Evolutionary conservation across 1,284 basidiomycete genomes (phyloP), one percentile per base, ranked within the genome.

Genomic region (Sporisorium sorghi): DNA sequence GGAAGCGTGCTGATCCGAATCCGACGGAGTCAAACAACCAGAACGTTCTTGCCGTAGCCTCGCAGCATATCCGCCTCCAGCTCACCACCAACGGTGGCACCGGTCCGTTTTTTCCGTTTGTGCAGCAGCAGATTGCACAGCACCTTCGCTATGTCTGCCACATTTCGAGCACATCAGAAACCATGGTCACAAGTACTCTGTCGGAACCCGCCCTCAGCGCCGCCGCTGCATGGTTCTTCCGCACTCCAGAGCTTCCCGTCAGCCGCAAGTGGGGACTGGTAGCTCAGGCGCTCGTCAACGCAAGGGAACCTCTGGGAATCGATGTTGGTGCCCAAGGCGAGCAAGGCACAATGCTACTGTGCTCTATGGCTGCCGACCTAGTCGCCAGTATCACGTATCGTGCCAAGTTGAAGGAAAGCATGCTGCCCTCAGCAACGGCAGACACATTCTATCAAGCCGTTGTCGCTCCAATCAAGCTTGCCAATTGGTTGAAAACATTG

Each of bases 291-390:
- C 40, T 42, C 9, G 40, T 42, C 19, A 42, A 42, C 9, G 51
- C 28, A 14, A 53, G 26, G 26, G n/a, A 1, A 5, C 51, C 51
- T 19, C 19, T 53, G 3, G 51, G 40, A n/a, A 19, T 53, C 19
- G 39, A 52, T 15, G 26, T 52, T 15, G 50, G 50, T 12, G 51
- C 51, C 19, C 50, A 52, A 52, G 50, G 50, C 14, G 37, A 52
- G 37, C 50, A 39, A 21, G 35, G 21, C 32, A 26, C 42, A 7
- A 37, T 33, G 23, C 50, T 52, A 2, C 50, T 52, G 39, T 53
- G 39, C n/a, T n/a, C 51, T 6, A 30, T 53, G 26, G 37, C 51
- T 26, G 26, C 35, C 26, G 51, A 53, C 28, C 40, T 43, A 12
- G 51, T 17, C 14, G 19, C 28, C 23, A 53, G 28, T 17, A 7